Percentiles rank a stretch among this genome's conserved stretches.
phyloP scores from a whole-genome alignment of 306 rosid species.

The Castanea sativa region DNA sequence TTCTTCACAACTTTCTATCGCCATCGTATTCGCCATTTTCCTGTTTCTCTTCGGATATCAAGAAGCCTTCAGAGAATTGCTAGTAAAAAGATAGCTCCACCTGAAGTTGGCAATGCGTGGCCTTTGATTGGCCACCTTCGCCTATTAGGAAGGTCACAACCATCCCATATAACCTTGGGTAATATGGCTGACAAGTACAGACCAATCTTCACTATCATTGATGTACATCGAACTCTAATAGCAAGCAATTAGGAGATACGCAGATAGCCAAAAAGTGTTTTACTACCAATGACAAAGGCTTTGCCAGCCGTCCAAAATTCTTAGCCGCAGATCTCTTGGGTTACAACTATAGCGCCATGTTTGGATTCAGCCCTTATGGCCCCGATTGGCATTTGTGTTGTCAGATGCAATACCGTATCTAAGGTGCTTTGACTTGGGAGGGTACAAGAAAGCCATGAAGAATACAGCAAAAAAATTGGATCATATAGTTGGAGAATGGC shows the following conservation, averaged over 20 bases:
- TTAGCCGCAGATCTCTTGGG: constrained; percentile 5
- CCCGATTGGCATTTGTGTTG: constrained; percentile 16
- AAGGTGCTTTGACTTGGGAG: constrained; percentile 38
- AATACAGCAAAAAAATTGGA: constrained; percentile 19
- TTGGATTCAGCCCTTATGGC: constrained; percentile 17
- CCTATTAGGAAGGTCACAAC: background rate
- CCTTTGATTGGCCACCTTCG: constrained; percentile 23
- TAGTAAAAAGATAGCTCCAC: background rate
- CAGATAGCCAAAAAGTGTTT: constrained; percentile 19
- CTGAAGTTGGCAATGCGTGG: constrained; percentile 5
- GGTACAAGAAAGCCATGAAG: constrained; percentile 30
- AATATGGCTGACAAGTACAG: constrained; percentile 25
- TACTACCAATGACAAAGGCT: constrained; percentile 24
- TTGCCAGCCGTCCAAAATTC: constrained; percentile 18
- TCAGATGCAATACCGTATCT: constrained; percentile 2
- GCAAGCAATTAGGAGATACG: constrained; percentile 3
- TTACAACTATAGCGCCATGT: constrained; percentile 24
- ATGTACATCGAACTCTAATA: background rate
- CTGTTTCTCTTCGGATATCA: background rate
- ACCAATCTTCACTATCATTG: constrained; percentile 18
- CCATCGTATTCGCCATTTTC: background rate
- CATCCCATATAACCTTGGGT: constrained; percentile 23
- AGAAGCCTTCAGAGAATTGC: background rate
- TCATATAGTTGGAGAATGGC: background rate
- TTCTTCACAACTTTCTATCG: background rate